These are phyloP conservation scores for Paxillus involutus DNA, from an alignment of 768 basidiomycete species.

Conservation along the genomic window DNA sequence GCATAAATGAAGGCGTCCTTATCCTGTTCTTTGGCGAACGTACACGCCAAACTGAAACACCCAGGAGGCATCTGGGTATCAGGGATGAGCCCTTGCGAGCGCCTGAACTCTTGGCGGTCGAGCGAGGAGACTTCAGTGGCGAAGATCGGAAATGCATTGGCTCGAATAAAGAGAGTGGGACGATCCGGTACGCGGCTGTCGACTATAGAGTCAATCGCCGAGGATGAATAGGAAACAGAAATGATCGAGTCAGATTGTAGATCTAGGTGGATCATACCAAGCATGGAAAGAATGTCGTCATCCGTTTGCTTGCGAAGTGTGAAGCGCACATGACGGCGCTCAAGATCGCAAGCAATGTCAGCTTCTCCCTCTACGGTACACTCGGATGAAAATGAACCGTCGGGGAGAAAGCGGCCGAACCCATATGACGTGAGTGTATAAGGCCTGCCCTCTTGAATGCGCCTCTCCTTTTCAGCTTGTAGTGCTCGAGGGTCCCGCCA, in stretches of 20 bases:
- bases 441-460: constrained; percentile 20
- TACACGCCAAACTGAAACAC: constrained; percentile 29
- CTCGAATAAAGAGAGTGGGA: constrained; percentile 30
- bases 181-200: constrained; percentile 6
- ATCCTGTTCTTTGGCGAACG: constrained; percentile 25
- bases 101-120: constrained; percentile 9
- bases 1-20: constrained; percentile 29
- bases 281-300: not conserved
- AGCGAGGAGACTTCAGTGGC: not conserved
- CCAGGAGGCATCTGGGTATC: constrained; percentile 26
- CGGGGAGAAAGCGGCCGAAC: constrained; percentile 36
- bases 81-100: constrained; percentile 27
- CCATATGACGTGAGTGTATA: constrained; percentile 25
- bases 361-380: constrained; percentile 23
- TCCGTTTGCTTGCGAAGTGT: constrained; percentile 25
- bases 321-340: constrained; percentile 31
- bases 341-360: constrained; percentile 37
- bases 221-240: constrained; percentile 21
- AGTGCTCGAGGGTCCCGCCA: constrained; percentile 34
- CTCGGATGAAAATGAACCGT: constrained; percentile 36
- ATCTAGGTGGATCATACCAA: not conserved
- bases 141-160: constrained; percentile 33
- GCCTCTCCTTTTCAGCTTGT: constrained; percentile 21
- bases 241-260: not conserved
- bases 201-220: constrained; percentile 22